These are phyloP conservation scores for Hypholoma fasciculare DNA, from an alignment of 768 basidiomycete species.

Conservation along the genomic window DNA sequence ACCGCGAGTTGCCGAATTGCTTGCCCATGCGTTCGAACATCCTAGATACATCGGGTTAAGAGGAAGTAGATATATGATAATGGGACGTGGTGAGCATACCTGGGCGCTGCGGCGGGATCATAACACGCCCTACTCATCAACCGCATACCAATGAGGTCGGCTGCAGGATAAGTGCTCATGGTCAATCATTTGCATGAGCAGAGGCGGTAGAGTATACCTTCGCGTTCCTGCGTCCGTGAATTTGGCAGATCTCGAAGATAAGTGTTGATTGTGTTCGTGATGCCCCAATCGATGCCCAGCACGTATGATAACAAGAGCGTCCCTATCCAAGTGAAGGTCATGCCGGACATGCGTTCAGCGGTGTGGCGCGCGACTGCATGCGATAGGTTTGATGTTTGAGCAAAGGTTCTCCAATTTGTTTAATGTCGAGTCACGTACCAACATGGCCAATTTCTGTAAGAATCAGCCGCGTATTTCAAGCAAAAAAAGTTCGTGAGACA, in stretches of 20 bases:
- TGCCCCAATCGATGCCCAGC: conserved; percentile 56
- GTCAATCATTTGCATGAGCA: neutral
- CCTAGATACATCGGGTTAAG: conserved; percentile 30
- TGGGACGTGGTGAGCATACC: conserved; percentile 41
- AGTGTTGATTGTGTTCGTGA: conserved; percentile 47
- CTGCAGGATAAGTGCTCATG: conserved; percentile 33
- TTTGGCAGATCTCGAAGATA: conserved; percentile 76
- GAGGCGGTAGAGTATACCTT: conserved; percentile 48
- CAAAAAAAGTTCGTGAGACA: conserved; percentile 9
- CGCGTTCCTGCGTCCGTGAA: conserved; percentile 76
- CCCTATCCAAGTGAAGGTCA: conserved; percentile 39
- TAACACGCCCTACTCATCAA: conserved; percentile 86
- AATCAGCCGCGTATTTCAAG: neutral
- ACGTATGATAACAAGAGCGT: conserved; percentile 39
- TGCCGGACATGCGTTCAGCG: conserved; percentile 58
- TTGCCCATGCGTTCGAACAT: conserved; percentile 70
- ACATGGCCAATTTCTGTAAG: conserved; percentile 78
- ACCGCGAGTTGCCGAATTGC: conserved; percentile 19
- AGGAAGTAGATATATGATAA: neutral
- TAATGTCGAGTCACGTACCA: conserved; percentile 3
- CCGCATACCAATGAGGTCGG: conserved; percentile 82
- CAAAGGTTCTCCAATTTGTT: too few species aligned
- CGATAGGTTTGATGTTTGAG: too few species aligned
- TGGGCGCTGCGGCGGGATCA: conserved; percentile 73
- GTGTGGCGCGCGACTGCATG: conserved; percentile 33